Evolutionary conservation across 306 rosid species (phyloP).

Genomic region (Citrullus mucosospermus): DNA sequence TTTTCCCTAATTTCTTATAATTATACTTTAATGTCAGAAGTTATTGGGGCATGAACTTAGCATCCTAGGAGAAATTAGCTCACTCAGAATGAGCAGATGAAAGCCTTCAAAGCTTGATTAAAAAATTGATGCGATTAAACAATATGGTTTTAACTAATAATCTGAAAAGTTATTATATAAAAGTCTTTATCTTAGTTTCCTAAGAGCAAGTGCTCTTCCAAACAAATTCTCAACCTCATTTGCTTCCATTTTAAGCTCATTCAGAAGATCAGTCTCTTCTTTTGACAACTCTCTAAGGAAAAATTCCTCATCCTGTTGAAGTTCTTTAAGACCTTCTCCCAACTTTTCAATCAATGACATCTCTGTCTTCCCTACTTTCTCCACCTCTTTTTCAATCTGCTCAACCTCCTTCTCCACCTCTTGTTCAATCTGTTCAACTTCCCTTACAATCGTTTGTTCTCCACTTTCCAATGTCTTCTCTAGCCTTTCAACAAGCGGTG

Average conservation of each 20-base stretch:
- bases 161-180: background rate
- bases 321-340: conserved; percentile 55
- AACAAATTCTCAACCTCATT: conserved; percentile 60
- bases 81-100: background rate
- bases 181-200: conserved; percentile 51
- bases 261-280: conserved; percentile 67
- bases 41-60: background rate
- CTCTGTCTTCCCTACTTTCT: conserved; percentile 55
- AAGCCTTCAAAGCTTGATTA: background rate
- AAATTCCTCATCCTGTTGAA: conserved; percentile 64
- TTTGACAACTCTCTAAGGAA: conserved; percentile 41
- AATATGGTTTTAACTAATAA: background rate
- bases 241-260: conserved; percentile 71
- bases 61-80: background rate
- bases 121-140: background rate
- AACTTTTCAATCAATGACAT: conserved; percentile 43
- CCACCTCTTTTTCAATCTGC: conserved; percentile 60
- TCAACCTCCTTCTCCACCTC: conserved; percentile 34
- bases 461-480: conserved; percentile 86
- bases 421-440: conserved; percentile 65
- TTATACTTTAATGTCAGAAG: background rate
- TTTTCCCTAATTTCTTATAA: background rate
- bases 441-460: conserved; percentile 54
- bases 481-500: conserved; percentile 71
- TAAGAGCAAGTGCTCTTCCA: conserved; percentile 57